Evolutionary conservation across 129 eudicot genomes (phyloP).

Genomic region (Pseudognaphalium luteoalbum): DNA sequence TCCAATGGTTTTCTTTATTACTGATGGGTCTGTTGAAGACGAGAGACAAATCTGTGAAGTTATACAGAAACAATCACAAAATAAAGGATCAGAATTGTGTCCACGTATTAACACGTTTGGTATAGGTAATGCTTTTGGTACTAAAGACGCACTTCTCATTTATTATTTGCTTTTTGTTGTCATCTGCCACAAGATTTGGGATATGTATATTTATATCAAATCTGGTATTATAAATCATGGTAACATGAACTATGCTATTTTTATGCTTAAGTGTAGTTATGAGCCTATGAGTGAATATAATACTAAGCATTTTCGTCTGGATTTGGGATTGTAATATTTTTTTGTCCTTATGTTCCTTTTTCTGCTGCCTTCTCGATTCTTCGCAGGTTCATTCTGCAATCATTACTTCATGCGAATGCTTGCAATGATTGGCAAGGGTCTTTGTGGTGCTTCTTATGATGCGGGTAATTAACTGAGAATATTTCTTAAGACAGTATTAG

Average conservation of each 20-base stretch:
- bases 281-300: not conserved
- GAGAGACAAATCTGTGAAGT: constrained; percentile 70
- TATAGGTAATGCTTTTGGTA: constrained; percentile 53
- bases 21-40: constrained; percentile 87
- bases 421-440: constrained; percentile 68
- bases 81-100: constrained; percentile 38
- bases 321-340: not conserved
- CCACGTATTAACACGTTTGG: constrained; percentile 86
- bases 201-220: too few species aligned
- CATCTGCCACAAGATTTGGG: not conserved
- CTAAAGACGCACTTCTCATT: not conserved
- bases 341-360: too few species aligned
- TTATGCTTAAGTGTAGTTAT: not conserved
- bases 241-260: not conserved
- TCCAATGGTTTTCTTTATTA: constrained; percentile 69
- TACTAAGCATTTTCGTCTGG: not conserved
- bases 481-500: not conserved
- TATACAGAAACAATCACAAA: constrained; percentile 37
- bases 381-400: constrained; percentile 75
- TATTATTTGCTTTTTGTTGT: not conserved
- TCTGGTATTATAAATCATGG: not conserved
- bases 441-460: constrained; percentile 68
- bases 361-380: not conserved
- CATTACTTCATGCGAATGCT: constrained; percentile 85
- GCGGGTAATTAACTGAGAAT: constrained; percentile 40